Base-by-base conservation (phyloP, 2,329 filamentous ascomycete genomes). In the Botrytis hyacinthi region DNA sequence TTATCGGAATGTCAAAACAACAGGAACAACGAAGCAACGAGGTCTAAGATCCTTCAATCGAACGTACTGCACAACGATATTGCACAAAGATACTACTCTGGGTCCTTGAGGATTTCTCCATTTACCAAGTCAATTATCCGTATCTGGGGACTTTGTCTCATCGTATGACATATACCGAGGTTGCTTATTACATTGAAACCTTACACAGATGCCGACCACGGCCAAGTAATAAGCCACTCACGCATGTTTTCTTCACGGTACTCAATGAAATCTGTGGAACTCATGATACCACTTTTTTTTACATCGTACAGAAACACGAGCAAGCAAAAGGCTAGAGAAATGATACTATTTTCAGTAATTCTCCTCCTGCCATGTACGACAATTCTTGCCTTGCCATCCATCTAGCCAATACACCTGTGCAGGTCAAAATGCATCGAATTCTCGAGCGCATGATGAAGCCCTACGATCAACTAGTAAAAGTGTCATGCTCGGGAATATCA, bases 161-260 rank as follows among this genome's bases (percentile, higher is more conserved):
- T 12, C 18, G 60, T 63, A 26, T 40, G 37, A 40, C 37, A 63
- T 42, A 3, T 63, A 63, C 61, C 60, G 60, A 62, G 60, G 60
- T 42, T 62, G 37, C 60, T 40, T 40, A n/a, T n/a, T 40, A n/a
- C 42, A 40, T n/a, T n/a, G 22, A 37, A 61, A 61, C 59, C 59
- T 40, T 61, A 61, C 7, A 40, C n/a, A 61, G 37, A 37, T 62
- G 60, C 60, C 37, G 60, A 20, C 60, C 8, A 12, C n/a, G 60
- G 60, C 60, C 60, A 63, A 63, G 60, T 8, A 48, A 48, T 10
- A 48, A 63, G 37, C 61, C 61, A 44, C 26, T 63, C 61, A 63
- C 37, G n/a, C n/a, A 44, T 29, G n/a, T n/a, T 20, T 42, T 42
- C 35, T n/a, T n/a, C 22, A 18, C 35, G 26, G 37, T 62, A 62